Percentiles rank a stretch among this genome's conserved stretches.
Conservation (phyloP, 2,329 filamentous ascomycete genomes). For the Colletotrichum lentis region DNA sequence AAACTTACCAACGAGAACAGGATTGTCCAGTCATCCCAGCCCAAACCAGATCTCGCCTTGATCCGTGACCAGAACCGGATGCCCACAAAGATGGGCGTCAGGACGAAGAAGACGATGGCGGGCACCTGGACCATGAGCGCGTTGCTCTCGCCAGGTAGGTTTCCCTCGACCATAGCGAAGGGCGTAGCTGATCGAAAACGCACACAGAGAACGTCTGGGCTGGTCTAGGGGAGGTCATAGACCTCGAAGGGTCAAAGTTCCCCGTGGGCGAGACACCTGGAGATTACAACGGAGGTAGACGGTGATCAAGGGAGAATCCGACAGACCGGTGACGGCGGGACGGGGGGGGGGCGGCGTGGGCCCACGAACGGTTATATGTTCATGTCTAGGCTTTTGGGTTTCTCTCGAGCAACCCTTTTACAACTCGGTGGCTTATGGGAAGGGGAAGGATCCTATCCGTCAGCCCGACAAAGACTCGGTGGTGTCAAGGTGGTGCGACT, state of each 20-base stretch:
- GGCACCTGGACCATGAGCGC: constrained; percentile 50
- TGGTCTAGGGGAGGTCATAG: not conserved
- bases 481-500: not conserved
- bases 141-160: constrained; percentile 48
- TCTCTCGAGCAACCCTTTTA: not conserved
- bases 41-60: constrained; percentile 48
- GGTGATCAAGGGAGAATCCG: not conserved
- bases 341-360: not conserved
- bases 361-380: constrained; percentile 28
- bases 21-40: constrained; percentile 55
- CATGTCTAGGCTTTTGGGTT: constrained; percentile 1
- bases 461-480: not conserved
- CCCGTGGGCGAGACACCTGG: not conserved
- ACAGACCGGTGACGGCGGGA: not conserved
- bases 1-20: constrained; percentile 51
- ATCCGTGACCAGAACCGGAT: constrained; percentile 53
- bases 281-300: not conserved
- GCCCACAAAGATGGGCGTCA: constrained; percentile 52
- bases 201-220: not conserved
- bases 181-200: not conserved
- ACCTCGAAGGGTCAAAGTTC: constrained; percentile 2
- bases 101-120: constrained; percentile 53
- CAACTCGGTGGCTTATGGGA: not conserved
- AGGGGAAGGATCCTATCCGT: not conserved
- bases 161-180: constrained; percentile 43